Evolutionary conservation across 1,284 basidiomycete species (phyloP), one percentile per base, ranked within the genome.

Genomic region (Irpex sp.): DNA sequence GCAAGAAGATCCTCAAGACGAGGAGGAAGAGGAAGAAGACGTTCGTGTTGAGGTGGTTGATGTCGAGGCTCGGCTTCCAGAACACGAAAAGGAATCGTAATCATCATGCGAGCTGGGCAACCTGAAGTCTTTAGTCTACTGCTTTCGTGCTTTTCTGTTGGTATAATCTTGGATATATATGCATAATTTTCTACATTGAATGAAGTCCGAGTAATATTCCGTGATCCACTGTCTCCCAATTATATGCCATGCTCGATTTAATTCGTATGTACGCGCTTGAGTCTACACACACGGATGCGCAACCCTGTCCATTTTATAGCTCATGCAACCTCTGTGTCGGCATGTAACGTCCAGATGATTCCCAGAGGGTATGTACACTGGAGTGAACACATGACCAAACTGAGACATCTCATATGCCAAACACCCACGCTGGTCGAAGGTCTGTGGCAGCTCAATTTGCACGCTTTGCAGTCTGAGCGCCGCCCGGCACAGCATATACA

Each of bases 1-100:
- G 0, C 71, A 75, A 48, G 84, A 87, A 55, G 71, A 72, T 2
- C 71, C 69, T 7, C 71, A 70, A 8, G 73, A 70, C 5, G 74
- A 68, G 1, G 73, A 74, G 21, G 69, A 70, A 14, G 67, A 61
- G 16, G 65, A 65, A n/a, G 39, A 45, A 14, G n/a, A 45, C n/a
- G 39, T 14, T 5, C 39, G 39, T 33, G 67, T 69, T 16, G 68
- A 67, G 2, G 65, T 68, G 5, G 62, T 72, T 9, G 73, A 75
- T 55, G 68, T 72, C 12, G 73, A 74, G 60, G 69, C 61, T 16
- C 19, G 59, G 62, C 35, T 58, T 37, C 56, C 59, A 58, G 54
- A 66, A 58, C 60, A 66, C 62, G 64, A 66, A 39, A 63, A 63
- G 62, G 55, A 45, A n/a, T 45, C 39, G n/a, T 45, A 45, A n/a